These are phyloP conservation scores for Umbilicus rupestris DNA, from an alignment of 164 flowering plant genomes.

Conservation along the genomic window DNA sequence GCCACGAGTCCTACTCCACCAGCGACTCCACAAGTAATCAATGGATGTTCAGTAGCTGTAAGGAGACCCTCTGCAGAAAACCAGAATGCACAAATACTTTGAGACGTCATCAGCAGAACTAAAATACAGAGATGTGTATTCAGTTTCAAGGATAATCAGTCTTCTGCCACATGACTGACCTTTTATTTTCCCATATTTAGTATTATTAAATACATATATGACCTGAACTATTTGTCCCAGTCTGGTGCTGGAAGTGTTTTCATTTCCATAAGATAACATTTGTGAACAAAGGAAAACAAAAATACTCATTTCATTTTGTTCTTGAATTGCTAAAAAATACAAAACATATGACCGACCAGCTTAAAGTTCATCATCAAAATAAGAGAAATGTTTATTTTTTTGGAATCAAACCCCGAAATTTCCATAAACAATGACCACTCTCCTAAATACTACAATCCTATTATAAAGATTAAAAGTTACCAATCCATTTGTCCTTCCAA, in stretches of 20 bases:
- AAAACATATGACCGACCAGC: no score
- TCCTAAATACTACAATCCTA: no score
- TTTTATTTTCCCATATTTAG: constrained; percentile 43
- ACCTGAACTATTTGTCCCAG: background rate
- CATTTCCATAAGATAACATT: no score
- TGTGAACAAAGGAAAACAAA: no score
- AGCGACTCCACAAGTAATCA: constrained; percentile 36
- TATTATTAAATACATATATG: constrained; percentile 2
- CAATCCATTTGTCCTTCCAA: no score
- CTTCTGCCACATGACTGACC: constrained; percentile 27
- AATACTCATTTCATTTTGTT: no score
- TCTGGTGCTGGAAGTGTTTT: no score
- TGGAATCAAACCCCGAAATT: background rate
- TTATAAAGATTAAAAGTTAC: no score
- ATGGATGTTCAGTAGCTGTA: constrained; percentile 45
- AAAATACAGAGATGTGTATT: background rate
- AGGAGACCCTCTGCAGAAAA: constrained; percentile 34
- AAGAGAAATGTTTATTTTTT: no score
- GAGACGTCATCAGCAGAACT: background rate
- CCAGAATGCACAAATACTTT: background rate
- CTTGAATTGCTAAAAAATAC: no score
- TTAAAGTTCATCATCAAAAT: no score
- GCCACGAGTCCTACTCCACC: constrained; percentile 47
- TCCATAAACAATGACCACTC: background rate
- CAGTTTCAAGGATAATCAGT: background rate